Base-by-base conservation (phyloP, 805 yeast genomes). In the Priceomyces melissophilus region DNA sequence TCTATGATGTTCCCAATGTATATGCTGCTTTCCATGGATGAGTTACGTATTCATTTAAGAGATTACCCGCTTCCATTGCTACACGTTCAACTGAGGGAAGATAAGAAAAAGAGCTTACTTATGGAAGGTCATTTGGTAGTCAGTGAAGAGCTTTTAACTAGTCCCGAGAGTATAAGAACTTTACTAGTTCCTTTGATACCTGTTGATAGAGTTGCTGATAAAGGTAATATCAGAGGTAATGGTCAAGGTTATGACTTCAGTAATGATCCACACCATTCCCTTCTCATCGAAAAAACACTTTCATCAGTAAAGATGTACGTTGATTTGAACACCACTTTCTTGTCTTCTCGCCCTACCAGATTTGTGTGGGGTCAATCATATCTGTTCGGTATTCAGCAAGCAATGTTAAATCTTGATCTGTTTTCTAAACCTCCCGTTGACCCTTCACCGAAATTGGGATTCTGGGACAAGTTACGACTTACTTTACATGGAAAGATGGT, bases 371-470 rank as follows among this genome's bases (percentile, higher is more conserved):
- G 95, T 28, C 81, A 81, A 26, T 84, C 91, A 0, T 82, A 84
- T 49, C 87, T 84, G 50, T 89, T 95, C 12, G 90, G 89, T 1
- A 75, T 90, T 25, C 88, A 87, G 48, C 90, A 87, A 48, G 71
- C 82, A 2, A 84, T 86, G 81, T 65, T 80, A 41, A 83, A 79
- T 41, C 75, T 90, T 44, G 96, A 89, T 52, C 81, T 83, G 34
- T 87, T 90, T 55, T 81, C 95, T 1, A 90, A 91, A 58, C 95
- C 96, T 0, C 96, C 95, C 0, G 64, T 85, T 11, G 98, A 90
- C 58, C 90, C 90, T 0, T 87, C 96, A 2, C 75, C 79, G 3
- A 84, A 84, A 50, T 64, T 88, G 10, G 98, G 98, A 0, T 82
- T 89, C 50, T 90, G 98, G 98, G 98, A 90, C 61, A 91, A 89